A percentile compares a stretch with the other conserved stretches of the same genome.
phyloP scores from a whole-genome alignment of 768 basidiomycete genomes.

The Lenzites betulinus region DNA sequence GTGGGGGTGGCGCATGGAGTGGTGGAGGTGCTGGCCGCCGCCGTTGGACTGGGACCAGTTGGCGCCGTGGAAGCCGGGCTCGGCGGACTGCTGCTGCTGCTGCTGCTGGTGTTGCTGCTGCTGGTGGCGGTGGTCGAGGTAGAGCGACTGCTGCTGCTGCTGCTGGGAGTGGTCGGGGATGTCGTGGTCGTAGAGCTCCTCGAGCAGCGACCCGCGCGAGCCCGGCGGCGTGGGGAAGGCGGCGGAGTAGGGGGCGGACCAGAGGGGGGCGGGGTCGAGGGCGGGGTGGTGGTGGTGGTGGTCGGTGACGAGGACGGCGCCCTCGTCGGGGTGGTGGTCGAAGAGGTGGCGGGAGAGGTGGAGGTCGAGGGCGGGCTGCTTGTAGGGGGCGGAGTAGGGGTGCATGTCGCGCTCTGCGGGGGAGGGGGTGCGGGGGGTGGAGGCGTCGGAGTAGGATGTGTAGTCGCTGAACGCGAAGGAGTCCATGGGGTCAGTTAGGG shows the following conservation, averaged over 20 bases:
- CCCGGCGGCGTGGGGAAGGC: slow-evolving; percentile 37
- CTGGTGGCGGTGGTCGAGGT: slow-evolving; percentile 28
- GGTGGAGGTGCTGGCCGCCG: slow-evolving; percentile 37
- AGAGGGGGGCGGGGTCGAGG: slow-evolving; percentile 29
- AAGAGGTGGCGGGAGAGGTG: slow-evolving; percentile 55
- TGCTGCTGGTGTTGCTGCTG: slow-evolving; percentile 26
- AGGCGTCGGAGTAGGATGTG: slow-evolving; percentile 67
- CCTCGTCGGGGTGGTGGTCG: slow-evolving; percentile 46
- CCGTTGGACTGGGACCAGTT: slow-evolving; percentile 35
- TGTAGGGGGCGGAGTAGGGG: slow-evolving; percentile 33
- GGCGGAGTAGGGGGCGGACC: slow-evolving; percentile 38
- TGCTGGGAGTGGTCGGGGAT: slow-evolving; percentile 44
- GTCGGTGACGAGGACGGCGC: slow-evolving; percentile 41
- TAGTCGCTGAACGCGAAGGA: slow-evolving; percentile 56
- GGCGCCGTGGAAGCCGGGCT: slow-evolving; percentile 27
- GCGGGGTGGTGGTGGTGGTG: slow-evolving; percentile 30
- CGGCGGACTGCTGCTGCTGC: slow-evolving; percentile 25
- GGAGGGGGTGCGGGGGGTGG: slow-evolving; percentile 73
- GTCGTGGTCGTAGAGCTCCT: slow-evolving; percentile 72
- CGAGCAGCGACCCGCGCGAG: slow-evolving; percentile 58
- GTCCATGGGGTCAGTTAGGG: slow-evolving; percentile 40
- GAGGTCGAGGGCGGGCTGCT: slow-evolving; percentile 46
- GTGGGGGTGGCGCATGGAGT: slow-evolving; percentile 33
- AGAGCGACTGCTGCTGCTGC: slow-evolving; percentile 27
- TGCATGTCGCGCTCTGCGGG: slow-evolving; percentile 45